These are phyloP conservation scores for Cordyceps militaris DNA, from an alignment of 2,329 filamentous ascomycete genomes.

Conservation along the genomic window DNA sequence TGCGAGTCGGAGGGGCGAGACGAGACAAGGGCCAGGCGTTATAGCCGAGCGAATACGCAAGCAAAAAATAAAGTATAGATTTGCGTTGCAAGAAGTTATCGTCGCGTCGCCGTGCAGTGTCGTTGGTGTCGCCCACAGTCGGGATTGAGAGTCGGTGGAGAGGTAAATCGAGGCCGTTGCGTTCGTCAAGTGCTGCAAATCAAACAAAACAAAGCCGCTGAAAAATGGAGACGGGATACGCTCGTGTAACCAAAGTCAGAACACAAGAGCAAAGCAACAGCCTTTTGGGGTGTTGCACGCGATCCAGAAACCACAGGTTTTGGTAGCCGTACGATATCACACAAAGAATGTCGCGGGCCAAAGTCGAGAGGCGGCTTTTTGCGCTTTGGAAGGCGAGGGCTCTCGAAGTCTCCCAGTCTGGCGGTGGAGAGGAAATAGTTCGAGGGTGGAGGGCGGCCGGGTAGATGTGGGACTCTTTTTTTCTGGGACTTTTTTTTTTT, in stretches of 20 bases:
- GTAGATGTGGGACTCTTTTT: constrained; percentile 11
- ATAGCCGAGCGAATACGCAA: background rate
- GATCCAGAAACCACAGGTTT: background rate
- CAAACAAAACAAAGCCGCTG: constrained; percentile 1
- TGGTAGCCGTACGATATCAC: background rate
- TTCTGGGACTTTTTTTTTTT: background rate
- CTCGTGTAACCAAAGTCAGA: background rate
- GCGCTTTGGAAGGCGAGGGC: background rate
- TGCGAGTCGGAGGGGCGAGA: background rate
- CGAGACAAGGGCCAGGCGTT: background rate
- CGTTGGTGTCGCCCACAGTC: background rate
- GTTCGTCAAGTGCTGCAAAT: constrained; percentile 8
- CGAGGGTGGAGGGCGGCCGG: constrained; percentile 6
- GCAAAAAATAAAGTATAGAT: background rate
- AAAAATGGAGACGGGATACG: background rate
- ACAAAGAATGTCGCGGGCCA: background rate
- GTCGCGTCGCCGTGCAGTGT: background rate
- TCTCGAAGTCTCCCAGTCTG: constrained; percentile 1
- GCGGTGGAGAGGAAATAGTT: constrained; percentile 11
- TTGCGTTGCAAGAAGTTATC: background rate
- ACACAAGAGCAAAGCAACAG: background rate
- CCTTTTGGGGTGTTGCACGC: background rate
- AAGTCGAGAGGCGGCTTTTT: constrained; percentile 2
- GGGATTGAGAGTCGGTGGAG: background rate
- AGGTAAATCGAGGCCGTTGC: constrained; percentile 5